Base-by-base conservation (phyloP, 1,139 yeast species). In the Blastobotrys serpentis region DNA sequence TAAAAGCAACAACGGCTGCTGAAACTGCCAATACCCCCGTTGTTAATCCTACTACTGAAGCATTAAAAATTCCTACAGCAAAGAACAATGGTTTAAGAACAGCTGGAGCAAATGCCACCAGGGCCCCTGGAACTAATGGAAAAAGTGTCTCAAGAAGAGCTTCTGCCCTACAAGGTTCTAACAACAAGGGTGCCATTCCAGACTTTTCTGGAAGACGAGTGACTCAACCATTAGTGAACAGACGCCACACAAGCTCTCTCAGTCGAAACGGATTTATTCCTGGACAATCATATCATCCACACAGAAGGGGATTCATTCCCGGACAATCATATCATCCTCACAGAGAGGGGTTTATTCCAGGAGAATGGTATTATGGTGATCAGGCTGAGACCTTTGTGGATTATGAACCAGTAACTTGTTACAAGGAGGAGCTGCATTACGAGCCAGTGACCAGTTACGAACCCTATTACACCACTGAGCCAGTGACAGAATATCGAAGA, bases 141-240 rank as follows among this genome's bases (percentile, higher is more conserved):
- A 10, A 10, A 23, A 23, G 6, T 10, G 10, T 6, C 26, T 6
- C 26, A 6, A 10, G 26, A 23, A 23, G 26, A 6, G 26, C 26
- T 6, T 23, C 26, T 30, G 34, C 16, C n/a, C n/a, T n/a, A n/a
- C 16, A 14, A 4, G 5, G 34, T 30, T 13, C 34, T n/a, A n/a
- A n/a, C n/a, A n/a, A n/a, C n/a, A n/a, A n/a, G n/a, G n/a, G 8
- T 23, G 10, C 26, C 10, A 5, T 23, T 10, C 26, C 37, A 14
- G 21, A 33, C 37, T 33, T 33, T 21, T 33, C 37, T 6, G 37
- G 37, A 16, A 33, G 37, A 33, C 5, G 37, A 17, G 37, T 33
- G 18, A 33, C 37, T 6, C 37, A 33, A 17, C 18, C 18, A 6
- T 21, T 33, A 21, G 18, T 33, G 4, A 33, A 33, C 37, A 14